These are phyloP conservation scores for Paecilomyces sp. DNA, from an alignment of 2,329 filamentous ascomycete genomes.

Conservation along the genomic window DNA sequence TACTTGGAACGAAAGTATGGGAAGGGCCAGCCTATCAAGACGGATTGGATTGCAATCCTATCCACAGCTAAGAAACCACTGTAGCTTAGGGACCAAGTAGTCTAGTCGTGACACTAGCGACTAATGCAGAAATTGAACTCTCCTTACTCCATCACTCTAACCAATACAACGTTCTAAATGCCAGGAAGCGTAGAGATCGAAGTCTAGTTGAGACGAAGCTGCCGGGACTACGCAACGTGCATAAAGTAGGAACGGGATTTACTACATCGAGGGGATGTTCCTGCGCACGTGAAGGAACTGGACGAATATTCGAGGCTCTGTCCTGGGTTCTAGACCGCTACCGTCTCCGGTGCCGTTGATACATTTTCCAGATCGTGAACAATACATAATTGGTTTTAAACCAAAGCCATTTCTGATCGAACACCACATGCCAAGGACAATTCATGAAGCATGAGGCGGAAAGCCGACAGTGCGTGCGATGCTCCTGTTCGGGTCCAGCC, in stretches of 20 bases:
- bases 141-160: neutral
- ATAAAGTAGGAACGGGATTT: neutral
- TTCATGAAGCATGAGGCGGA: conserved; percentile 30
- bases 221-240: neutral
- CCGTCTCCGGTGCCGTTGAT: neutral
- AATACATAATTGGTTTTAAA: conserved; percentile 18
- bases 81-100: neutral
- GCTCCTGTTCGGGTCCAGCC: conserved; percentile 31
- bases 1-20: conserved; percentile 18
- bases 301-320: neutral
- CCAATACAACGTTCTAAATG: neutral
- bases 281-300: neutral
- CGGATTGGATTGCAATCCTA: conserved; percentile 22
- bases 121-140: neutral
- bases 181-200: neutral
- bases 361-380: conserved; percentile 6
- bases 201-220: neutral
- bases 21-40: conserved; percentile 12
- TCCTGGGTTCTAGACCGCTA: neutral
- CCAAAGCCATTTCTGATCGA: conserved; percentile 26
- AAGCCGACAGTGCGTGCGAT: conserved; percentile 28
- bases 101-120: neutral
- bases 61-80: conserved; percentile 20
- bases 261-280: neutral
- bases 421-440: conserved; percentile 12